Base-by-base conservation (phyloP, 176 grass and related monocot genomes). In the Juncus inflexus region DNA sequence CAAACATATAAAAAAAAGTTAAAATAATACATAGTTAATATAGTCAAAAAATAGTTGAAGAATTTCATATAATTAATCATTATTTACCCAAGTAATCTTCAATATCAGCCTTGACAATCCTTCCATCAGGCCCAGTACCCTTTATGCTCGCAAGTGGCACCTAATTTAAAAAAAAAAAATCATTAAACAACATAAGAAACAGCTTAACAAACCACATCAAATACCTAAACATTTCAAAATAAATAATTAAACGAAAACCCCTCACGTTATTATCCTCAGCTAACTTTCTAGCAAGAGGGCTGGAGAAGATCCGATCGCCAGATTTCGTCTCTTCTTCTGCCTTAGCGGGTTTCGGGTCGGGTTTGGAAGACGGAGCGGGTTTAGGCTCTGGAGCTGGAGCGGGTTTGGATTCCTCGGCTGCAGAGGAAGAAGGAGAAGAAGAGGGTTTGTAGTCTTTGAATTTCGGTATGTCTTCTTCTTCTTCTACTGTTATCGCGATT, bases 51-150 rank as follows among this genome's bases (percentile, higher is more conserved):
- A 47, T 35, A 60, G 8, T 0, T 72, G 50, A 38, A 38, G 39
- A 52, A 80, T 9, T 45, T 5, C 47, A 50, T 19, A 55, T 15
- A 37, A 55, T 52, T 12, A 38, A 19, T 15, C 14, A 69, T 4
- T 53, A 10, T 67, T 81, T 83, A 97, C 92, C 85, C 72, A 97
- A 69, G 74, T 97, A 91, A 75, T 91, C 92, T 79, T 91, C 92
- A 81, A 97, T 74, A 80, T 97, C 92, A 60, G 82, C 87, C 74
- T 91, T 97, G 54, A 97, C 63, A 83, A 97, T 97, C 47, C 87
- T 81, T 12, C 92, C 92, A 77, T 86, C 92, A 83, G 77, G 92
- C 69, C 92, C 92, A 66, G 87, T 97, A 52, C 92, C 92, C 76
- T 91, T 91, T 65, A 97, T 71, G 55, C 80, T 91, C 67, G 82